Evolutionary conservation across 208 protist genomes (phyloP).

Genomic region (Acanthamoeba castellanii): DNA sequence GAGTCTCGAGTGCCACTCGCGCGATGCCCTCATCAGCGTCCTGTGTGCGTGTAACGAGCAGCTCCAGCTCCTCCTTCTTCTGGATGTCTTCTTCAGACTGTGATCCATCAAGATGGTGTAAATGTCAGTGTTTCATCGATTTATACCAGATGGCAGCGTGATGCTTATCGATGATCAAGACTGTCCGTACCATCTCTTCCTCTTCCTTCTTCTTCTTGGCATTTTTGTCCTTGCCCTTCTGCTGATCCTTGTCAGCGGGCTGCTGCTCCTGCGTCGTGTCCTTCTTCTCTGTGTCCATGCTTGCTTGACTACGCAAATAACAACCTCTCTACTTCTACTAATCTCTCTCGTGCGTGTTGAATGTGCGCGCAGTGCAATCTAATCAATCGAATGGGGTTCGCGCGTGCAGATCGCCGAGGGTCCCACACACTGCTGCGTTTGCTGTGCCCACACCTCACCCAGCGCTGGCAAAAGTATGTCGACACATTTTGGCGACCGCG

Average conservation of each 20-base stretch:
- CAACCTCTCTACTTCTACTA: background rate
- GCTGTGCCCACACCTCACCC: background rate
- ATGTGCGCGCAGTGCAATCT: background rate
- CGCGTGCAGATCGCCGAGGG: background rate
- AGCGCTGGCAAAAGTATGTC: background rate
- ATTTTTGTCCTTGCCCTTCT: slow-evolving; percentile 52
- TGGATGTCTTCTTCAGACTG: slow-evolving; percentile 94
- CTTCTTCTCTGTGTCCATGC: slow-evolving; percentile 67
- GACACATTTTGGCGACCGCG: background rate
- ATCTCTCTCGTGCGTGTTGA: background rate
- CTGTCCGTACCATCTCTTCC: slow-evolving; percentile 41
- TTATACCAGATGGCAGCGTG: background rate
- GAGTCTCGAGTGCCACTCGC: slow-evolving; percentile 92
- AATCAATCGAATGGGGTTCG: background rate
- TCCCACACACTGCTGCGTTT: background rate
- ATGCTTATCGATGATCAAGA: too few species aligned
- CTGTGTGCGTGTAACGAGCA: slow-evolving; percentile 92
- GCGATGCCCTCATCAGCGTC: slow-evolving; percentile 92
- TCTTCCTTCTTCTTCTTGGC: slow-evolving; percentile 52
- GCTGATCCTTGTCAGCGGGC: slow-evolving; percentile 35
- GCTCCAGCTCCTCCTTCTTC: slow-evolving; percentile 96
- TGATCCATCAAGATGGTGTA: slow-evolving; percentile 7
- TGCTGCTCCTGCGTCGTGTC: slow-evolving; percentile 12
- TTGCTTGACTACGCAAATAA: background rate
- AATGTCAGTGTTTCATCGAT: background rate